Evolutionary conservation across 2,329 filamentous ascomycete species (phyloP).

Genomic region (Achaetomium macrosporum): DNA sequence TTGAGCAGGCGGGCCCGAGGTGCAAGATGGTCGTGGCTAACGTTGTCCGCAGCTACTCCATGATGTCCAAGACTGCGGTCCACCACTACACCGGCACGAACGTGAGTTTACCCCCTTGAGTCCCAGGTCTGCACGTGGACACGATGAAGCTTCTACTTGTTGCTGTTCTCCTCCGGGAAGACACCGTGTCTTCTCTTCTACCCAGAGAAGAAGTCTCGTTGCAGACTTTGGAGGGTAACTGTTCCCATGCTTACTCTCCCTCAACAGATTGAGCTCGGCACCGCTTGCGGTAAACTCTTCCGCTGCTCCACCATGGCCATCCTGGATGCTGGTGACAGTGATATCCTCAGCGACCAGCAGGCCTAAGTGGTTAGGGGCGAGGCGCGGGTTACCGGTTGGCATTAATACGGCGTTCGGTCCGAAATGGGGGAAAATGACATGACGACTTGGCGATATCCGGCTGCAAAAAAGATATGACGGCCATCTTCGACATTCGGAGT

Average conservation of each 20-base stretch:
- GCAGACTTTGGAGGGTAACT: conserved; percentile 81
- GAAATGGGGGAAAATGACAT: conserved; percentile 21
- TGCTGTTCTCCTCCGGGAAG: conserved; percentile 22
- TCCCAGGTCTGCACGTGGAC: conserved; percentile 8
- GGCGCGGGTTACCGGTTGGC: conserved; percentile 20
- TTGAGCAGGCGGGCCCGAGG: not conserved
- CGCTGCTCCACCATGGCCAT: conserved; percentile 82
- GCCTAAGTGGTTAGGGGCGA: conserved; percentile 51
- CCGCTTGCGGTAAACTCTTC: conserved; percentile 98
- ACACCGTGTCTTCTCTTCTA: conserved; percentile 37
- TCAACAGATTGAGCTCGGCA: conserved; percentile 90
- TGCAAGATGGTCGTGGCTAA: conserved; percentile 29
- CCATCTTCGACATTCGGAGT: conserved; percentile 17
- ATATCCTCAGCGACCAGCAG: conserved; percentile 80
- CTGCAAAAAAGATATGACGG: conserved; percentile 15
- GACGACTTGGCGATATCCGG: conserved; percentile 23
- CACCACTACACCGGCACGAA: conserved; percentile 99
- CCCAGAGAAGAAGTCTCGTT: conserved; percentile 87
- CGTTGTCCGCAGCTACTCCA: conserved; percentile 54
- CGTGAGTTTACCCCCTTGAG: conserved; percentile 58
- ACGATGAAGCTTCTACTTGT: conserved; percentile 15
- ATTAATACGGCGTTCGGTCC: conserved; percentile 40
- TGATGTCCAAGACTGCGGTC: conserved; percentile 88
- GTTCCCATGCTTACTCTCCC: conserved; percentile 43
- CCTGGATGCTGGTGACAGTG: conserved; percentile 95